phyloP scores from a whole-genome alignment of 192 early-diverging fungal genomes.

The Gonapodya prolifera region DNA sequence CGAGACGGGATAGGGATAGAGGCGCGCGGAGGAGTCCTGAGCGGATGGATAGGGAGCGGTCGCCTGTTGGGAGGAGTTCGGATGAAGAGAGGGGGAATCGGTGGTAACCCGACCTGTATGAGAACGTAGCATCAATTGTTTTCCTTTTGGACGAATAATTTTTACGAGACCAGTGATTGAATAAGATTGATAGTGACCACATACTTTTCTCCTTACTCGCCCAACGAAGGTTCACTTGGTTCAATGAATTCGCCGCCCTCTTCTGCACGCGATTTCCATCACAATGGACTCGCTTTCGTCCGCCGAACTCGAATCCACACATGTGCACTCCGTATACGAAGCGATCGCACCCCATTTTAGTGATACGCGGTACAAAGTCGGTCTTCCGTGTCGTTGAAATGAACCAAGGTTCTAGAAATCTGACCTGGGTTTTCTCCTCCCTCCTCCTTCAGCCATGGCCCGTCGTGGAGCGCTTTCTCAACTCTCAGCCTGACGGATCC shows the following conservation, averaged over 20 bases:
- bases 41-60: not conserved
- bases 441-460: constrained; percentile 69
- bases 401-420: not conserved
- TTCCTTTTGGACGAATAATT: not conserved
- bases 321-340: constrained; percentile 89
- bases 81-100: not conserved
- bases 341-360: constrained; percentile 86
- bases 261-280: too few species aligned
- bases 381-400: not conserved
- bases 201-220: too few species aligned
- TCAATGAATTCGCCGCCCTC: too few species aligned
- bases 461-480: constrained; percentile 76
- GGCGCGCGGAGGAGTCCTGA: not conserved
- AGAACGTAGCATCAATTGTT: not conserved
- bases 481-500: constrained; percentile 42
- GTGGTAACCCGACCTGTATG: not conserved
- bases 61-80: not conserved
- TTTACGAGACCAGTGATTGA: not conserved
- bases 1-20: not conserved
- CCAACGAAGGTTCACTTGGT: too few species aligned
- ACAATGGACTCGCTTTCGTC: not conserved
- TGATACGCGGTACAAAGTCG: constrained; percentile 83
- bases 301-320: not conserved
- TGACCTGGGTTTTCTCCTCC: not conserved
- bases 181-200: too few species aligned